phyloP scores from a whole-genome alignment of 1,139 yeast genomes.

The Suhomyces chickasaworum region DNA sequence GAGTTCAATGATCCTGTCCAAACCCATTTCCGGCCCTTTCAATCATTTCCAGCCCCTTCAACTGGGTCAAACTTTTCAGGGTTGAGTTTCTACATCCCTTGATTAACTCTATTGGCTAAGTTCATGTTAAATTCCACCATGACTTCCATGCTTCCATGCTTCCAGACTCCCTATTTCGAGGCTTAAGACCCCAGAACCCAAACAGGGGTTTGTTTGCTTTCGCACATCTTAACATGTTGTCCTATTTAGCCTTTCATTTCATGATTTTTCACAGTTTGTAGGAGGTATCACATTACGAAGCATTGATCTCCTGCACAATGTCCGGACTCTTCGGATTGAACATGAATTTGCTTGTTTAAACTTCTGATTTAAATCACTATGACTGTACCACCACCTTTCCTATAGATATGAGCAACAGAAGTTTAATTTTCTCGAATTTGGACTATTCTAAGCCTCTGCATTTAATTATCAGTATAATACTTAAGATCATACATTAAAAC shows the following conservation, averaged over 20 bases:
- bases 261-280: background rate
- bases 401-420: background rate
- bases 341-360: background rate
- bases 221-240: background rate
- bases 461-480: background rate
- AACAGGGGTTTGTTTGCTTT: background rate
- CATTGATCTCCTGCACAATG: background rate
- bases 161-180: background rate
- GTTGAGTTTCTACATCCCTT: background rate
- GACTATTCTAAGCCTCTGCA: background rate
- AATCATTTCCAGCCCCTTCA: background rate
- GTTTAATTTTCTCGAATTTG: conserved; percentile 2
- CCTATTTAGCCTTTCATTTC: background rate
- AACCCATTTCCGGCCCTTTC: too few species aligned
- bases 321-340: background rate
- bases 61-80: background rate
- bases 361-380: background rate
- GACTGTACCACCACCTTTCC: background rate
- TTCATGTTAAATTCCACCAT: background rate
- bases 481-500: background rate
- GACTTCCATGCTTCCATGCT: background rate
- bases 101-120: background rate
- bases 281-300: background rate
- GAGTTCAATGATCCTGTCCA: too few species aligned
- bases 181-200: background rate